These are phyloP conservation scores for Cytospora paraplurivora DNA, from an alignment of 2,329 filamentous ascomycete genomes.

Conservation along the genomic window DNA sequence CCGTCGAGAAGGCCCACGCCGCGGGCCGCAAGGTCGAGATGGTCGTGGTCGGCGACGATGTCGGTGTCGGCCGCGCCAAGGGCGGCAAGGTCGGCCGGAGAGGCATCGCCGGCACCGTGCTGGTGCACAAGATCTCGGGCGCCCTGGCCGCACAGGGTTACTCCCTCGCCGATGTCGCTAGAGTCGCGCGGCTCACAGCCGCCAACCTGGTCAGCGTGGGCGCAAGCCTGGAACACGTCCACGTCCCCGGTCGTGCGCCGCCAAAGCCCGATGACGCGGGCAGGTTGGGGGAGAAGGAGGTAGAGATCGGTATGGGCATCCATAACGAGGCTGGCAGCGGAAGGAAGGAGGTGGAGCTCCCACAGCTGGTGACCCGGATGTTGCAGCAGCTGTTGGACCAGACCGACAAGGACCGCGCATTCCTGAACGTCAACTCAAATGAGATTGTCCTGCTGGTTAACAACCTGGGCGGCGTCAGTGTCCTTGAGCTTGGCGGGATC, in stretches of 20 bases:
- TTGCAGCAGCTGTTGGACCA: slow-evolving; percentile 68
- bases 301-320: slow-evolving; percentile 76
- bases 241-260: slow-evolving; percentile 76
- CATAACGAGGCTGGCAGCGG: slow-evolving; percentile 69
- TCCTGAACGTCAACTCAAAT: slow-evolving; percentile 61
- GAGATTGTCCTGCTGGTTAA: slow-evolving; percentile 73
- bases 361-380: slow-evolving; percentile 64
- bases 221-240: slow-evolving; percentile 85
- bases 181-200: slow-evolving; percentile 70
- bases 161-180: slow-evolving; percentile 69
- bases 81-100: slow-evolving; percentile 90
- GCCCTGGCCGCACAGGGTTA: slow-evolving; percentile 75
- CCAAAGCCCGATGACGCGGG: slow-evolving; percentile 52
- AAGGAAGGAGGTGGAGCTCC: slow-evolving; percentile 53
- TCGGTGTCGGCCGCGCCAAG: slow-evolving; percentile 78
- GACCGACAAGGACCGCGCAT: slow-evolving; percentile 69
- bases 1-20: slow-evolving; percentile 86
- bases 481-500: slow-evolving; percentile 72
- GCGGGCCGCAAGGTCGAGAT: slow-evolving; percentile 79
- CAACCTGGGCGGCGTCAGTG: slow-evolving; percentile 74
- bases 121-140: slow-evolving; percentile 89
- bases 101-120: slow-evolving; percentile 87
- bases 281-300: slow-evolving; percentile 59
- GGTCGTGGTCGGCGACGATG: slow-evolving; percentile 90
- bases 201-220: slow-evolving; percentile 83